A percentile compares a stretch with the other conserved stretches of the same genome.
Conservation (phyloP, 768 basidiomycete genomes). For the Tylopilus cervinicoccineus region DNA sequence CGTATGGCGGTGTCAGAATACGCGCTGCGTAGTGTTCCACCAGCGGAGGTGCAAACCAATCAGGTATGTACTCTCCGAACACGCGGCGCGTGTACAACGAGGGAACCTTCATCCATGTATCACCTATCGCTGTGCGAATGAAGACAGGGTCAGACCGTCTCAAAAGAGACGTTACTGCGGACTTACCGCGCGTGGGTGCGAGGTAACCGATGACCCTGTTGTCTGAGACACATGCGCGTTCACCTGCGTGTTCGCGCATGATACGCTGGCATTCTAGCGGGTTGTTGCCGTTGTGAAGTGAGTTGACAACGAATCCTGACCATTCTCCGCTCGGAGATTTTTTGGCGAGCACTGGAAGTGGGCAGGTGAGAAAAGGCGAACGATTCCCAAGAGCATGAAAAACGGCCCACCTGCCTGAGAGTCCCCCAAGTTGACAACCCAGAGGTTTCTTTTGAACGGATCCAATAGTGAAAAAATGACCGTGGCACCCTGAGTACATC, state of each 20-base stretch:
- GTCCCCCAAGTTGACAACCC: constrained; percentile 35
- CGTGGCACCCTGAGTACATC: constrained; percentile 32
- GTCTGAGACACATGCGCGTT: constrained; percentile 26
- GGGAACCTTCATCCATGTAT: constrained; percentile 35
- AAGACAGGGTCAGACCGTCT: constrained; percentile 14
- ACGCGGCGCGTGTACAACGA: constrained; percentile 29
- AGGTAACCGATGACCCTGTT: constrained; percentile 37
- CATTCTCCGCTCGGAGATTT: constrained; percentile 19
- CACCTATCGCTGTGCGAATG: constrained; percentile 29
- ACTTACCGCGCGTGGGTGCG: constrained; percentile 36
- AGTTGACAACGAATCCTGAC: constrained; percentile 21
- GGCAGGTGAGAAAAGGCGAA: constrained; percentile 9
- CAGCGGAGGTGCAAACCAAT: constrained; percentile 21
- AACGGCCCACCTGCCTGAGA: constrained; percentile 30
- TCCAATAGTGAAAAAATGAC: constrained; percentile 32
- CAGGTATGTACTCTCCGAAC: constrained; percentile 24
- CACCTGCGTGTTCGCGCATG: constrained; percentile 29
- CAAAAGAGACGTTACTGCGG: background rate
- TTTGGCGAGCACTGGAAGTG: constrained; percentile 19
- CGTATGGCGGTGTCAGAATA: constrained; percentile 44
- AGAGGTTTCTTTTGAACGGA: constrained; percentile 25
- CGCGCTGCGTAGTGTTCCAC: constrained; percentile 29
- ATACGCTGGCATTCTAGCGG: constrained; percentile 25
- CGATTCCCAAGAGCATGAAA: background rate
- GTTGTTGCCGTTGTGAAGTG: constrained; percentile 31